A percentile compares a stretch with the other conserved stretches of the same genome.
Conservation (phyloP, 768 basidiomycete genomes). For the Leccinum imitatum region DNA sequence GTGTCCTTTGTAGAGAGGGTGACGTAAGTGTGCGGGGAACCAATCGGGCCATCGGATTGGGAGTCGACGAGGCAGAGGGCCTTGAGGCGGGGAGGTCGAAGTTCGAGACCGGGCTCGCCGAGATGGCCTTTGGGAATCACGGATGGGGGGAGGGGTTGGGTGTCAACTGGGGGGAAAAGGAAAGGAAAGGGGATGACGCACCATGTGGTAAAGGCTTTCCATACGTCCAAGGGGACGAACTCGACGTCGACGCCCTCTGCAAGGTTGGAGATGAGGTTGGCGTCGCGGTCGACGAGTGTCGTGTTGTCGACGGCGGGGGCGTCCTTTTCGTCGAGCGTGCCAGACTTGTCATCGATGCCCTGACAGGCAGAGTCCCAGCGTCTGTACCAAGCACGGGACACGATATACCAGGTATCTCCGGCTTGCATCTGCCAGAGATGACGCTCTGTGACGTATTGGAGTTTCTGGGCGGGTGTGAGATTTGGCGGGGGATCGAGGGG, state of each 20-base stretch:
- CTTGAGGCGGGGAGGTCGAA: slow-evolving; percentile 65
- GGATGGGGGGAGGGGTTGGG: slow-evolving; percentile 51
- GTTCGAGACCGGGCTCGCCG: slow-evolving; percentile 59
- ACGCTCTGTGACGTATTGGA: slow-evolving; percentile 48
- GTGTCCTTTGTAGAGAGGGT: slow-evolving; percentile 54
- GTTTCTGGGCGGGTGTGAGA: slow-evolving; percentile 45
- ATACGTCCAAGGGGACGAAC: too few species aligned
- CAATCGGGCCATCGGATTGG: slow-evolving; percentile 28
- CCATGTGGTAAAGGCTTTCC: slow-evolving; percentile 55
- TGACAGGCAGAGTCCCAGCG: slow-evolving; percentile 74
- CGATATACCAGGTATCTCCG: slow-evolving; percentile 79
- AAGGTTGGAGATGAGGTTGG: slow-evolving; percentile 43
- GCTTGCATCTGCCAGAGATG: slow-evolving; percentile 50
- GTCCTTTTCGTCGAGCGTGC: slow-evolving; percentile 55
- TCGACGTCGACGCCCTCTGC: slow-evolving; percentile 58
- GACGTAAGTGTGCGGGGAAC: slow-evolving; percentile 36
- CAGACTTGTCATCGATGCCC: slow-evolving; percentile 68
- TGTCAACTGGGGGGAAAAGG: slow-evolving; percentile 3
- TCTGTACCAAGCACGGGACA: slow-evolving; percentile 69
- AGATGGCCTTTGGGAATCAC: slow-evolving; percentile 61
- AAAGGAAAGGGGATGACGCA: slow-evolving; percentile 8
- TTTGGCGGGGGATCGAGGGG: slow-evolving; percentile 22
- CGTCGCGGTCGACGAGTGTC: slow-evolving; percentile 54
- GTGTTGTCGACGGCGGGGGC: slow-evolving; percentile 79
- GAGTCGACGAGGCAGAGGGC: slow-evolving; percentile 46